A percentile compares a stretch with the other conserved stretches of the same genome.
Conservation (phyloP, 164 flowering plant genomes). For the Houttuynia cordata region DNA sequence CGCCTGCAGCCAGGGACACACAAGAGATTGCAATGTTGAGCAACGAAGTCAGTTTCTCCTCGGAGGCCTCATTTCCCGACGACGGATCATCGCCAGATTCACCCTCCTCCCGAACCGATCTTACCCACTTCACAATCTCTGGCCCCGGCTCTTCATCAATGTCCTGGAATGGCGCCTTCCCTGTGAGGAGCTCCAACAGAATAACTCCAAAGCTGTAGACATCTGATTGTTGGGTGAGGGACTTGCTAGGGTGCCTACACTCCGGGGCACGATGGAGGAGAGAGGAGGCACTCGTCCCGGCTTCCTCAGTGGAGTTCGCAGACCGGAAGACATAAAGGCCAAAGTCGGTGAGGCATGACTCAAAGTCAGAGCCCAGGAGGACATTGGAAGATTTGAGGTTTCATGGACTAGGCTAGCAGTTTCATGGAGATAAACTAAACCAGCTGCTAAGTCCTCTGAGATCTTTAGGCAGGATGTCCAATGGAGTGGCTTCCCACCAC, state of each 20-base stretch:
- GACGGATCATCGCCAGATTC: conserved; percentile 80
- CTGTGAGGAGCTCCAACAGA: conserved; percentile 83
- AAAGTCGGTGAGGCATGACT: conserved; percentile 91
- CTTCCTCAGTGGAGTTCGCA: conserved; percentile 55
- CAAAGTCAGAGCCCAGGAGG: conserved; percentile 80
- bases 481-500: conserved; percentile 92
- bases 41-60: conserved; percentile 67
- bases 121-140: conserved; percentile 78
- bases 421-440: conserved; percentile 75
- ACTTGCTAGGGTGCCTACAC: conserved; percentile 34
- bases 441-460: conserved; percentile 83
- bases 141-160: conserved; percentile 69
- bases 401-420: conserved; percentile 61
- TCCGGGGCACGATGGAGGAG: conserved; percentile 89
- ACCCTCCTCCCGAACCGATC: conserved; percentile 63
- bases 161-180: conserved; percentile 87
- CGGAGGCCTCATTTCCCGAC: conserved; percentile 61
- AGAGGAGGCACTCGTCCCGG: conserved; percentile 54
- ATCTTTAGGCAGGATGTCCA: conserved; percentile 98
- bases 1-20: conserved; percentile 39
- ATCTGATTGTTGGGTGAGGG: conserved; percentile 60
- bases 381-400: conserved; percentile 92
- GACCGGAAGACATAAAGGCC: conserved; percentile 53
- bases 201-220: conserved; percentile 88
- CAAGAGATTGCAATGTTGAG: conserved; percentile 72